phyloP scores from a whole-genome alignment of 2,329 filamentous ascomycete genomes.

The Neopestalotiopsis sp. region DNA sequence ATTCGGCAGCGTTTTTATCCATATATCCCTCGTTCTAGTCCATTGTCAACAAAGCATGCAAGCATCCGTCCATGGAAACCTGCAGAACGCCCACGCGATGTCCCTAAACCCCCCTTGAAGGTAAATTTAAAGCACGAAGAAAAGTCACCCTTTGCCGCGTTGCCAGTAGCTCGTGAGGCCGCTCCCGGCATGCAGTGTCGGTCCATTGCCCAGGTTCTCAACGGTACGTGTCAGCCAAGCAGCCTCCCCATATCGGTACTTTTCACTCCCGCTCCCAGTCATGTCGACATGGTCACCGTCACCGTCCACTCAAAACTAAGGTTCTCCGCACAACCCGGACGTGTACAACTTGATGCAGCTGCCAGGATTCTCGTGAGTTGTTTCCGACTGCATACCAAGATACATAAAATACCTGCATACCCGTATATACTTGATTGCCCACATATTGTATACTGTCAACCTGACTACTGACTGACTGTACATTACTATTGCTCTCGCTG shows the following conservation, averaged over 20 bases:
- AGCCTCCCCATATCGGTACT: neutral
- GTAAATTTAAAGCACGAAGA: neutral
- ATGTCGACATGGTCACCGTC: constrained; percentile 1
- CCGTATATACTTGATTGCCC: neutral
- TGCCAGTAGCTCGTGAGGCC: neutral
- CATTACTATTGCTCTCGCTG: neutral
- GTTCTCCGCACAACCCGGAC: neutral
- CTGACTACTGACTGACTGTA: neutral
- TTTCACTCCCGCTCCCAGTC: neutral
- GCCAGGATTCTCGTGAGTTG: neutral
- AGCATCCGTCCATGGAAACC: neutral
- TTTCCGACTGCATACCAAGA: neutral
- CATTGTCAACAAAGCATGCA: neutral
- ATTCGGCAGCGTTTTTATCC: neutral
- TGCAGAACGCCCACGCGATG: neutral
- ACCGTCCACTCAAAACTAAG: neutral
- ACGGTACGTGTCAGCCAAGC: neutral
- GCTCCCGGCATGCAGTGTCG: neutral
- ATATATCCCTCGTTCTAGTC: neutral
- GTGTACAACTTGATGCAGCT: neutral
- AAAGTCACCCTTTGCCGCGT: neutral
- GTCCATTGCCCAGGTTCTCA: neutral
- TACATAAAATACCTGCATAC: neutral
- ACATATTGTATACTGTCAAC: too few relatives aligned
- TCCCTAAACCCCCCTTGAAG: neutral